Evolutionary conservation across 176 grass and related monocot genomes (phyloP).

Genomic region (Dendrocalamus sinicus): DNA sequence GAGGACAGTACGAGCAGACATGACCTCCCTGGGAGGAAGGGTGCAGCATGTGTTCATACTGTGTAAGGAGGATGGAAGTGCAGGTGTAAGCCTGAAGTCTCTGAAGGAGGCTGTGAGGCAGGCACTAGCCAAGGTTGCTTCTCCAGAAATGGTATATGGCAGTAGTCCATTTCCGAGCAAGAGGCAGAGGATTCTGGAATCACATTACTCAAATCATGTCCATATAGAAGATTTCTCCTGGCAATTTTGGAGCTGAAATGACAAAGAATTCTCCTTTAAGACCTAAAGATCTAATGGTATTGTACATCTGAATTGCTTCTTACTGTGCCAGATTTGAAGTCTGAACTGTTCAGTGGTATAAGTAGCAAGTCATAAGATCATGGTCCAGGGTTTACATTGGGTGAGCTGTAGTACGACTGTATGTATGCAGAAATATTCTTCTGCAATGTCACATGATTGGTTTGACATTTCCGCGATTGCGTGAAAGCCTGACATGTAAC

Average conservation of each 20-base stretch:
- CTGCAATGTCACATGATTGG: constrained; percentile 35
- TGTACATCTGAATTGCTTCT: background rate
- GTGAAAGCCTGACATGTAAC: constrained; percentile 17
- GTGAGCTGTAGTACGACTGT: constrained; percentile 10
- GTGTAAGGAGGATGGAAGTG: constrained; percentile 16
- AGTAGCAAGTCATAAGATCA: constrained; percentile 20
- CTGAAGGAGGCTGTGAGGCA: constrained; percentile 57
- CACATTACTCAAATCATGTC: constrained; percentile 48
- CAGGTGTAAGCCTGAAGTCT: constrained; percentile 33
- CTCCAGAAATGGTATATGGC: constrained; percentile 35
- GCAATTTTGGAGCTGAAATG: background rate
- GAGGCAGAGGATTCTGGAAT: constrained; percentile 53
- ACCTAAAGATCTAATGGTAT: background rate
- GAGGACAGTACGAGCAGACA: constrained; percentile 44
- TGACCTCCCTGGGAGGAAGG: constrained; percentile 51
- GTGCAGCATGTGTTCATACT: constrained; percentile 53
- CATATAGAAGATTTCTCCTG: constrained; percentile 20
- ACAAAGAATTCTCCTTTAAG: background rate
- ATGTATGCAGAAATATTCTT: constrained; percentile 30
- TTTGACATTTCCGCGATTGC: constrained; percentile 32
- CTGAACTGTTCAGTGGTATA: constrained; percentile 36
- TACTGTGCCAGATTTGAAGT: background rate
- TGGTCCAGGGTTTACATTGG: constrained; percentile 9
- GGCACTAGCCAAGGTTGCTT: constrained; percentile 47
- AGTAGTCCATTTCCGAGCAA: constrained; percentile 40